Evolutionary conservation across 805 yeast genomes (phyloP), one percentile per base, ranked within the genome.

Genomic region (Starmera dryadoides): DNA sequence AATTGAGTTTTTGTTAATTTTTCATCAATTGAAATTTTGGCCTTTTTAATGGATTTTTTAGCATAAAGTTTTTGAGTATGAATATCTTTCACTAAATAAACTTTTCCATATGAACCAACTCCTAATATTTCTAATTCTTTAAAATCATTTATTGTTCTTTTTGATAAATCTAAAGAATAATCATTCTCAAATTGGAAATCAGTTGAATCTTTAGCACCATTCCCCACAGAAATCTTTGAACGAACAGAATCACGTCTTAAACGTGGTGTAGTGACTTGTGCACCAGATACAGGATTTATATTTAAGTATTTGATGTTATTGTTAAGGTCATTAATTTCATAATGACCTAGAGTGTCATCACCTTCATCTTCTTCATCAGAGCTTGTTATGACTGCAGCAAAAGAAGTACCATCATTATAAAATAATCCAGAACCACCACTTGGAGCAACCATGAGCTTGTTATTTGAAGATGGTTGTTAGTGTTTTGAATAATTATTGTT

Each of bases 31-130:
- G 83, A 68, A 53, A 87, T 78, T 31, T 84, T 75, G 0, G 95
- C 95, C 60, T 87, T 87, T 49, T 78, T 78, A 44, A 87, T 66
- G 45, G 86, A 93, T 56, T 88, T 87, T 66, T 85, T 93, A 1
- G 96, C 96, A 59, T 77, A 88, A 6, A 87, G 60, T 45, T 73
- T 73, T 1, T 77, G 77, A 0, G 83, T 73, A 17, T 60, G 43
- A 23, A 58, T 63, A 54, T 87, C 88, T 39, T 76, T 75, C 1
- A 87, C 95, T 21, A 87, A 62, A n/a, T 82, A 64, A 2, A 87
- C 96, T 50, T 82, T 83, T 2, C 96, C 96, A 53, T 81, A 87
- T 2, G 95, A 86, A 3, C 96, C 96, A 36, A 79, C 75, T 0
- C 96, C 96, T 14, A 87, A 64, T 1, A 85, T 88, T 44, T 73